Evolutionary conservation across 495 filamentous ascomycete species (phyloP), one percentile per base, ranked within the genome.

Genomic region (Staphylotrichum tortipilum): DNA sequence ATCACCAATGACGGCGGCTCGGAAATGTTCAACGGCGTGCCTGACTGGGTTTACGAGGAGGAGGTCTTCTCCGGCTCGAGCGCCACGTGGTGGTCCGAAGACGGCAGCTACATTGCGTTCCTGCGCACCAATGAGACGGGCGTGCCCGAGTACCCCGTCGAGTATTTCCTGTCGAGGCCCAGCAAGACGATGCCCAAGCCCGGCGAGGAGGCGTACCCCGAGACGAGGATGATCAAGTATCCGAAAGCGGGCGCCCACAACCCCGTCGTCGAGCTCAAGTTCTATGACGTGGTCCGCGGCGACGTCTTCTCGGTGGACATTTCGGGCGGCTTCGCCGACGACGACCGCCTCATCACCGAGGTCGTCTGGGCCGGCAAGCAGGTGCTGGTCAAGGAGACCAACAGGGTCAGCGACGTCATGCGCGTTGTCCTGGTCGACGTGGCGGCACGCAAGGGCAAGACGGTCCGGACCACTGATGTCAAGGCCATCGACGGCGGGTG

Each of bases 11-110:
- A 97, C 63, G 92, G 92, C 33, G 85, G 90, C 1, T 66, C 74
- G 2, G 79, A 97, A 50, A 77, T 92, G 14, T 97, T 98, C 72
- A 94, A 97, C 58, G 92, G 92, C 18, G 81, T 95, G n/a, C 92
- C 92, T 0, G 92, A 98, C 66, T 98, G 92, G 92, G 92, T 98
- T 0, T 98, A 96, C 56, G 92, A 98, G 62, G 92, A 98, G 62
- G 92, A 98, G 66, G 90, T 98, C 6, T 85, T 97, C 55, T 54
- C 69, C 2, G 81, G 80, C 3, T 85, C 87, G 56, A 89, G 77
- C 42, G 94, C 84, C 7, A 90, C 90, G 1, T 97, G 92, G 92
- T 97, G 88, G 88, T 89, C 88, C 17, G 76, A 81, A 21, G 89
- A 90, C 62, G 92, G 89, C 17, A 83, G 85, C 44, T 92, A 83